Evolutionary conservation across 2,329 filamentous ascomycete genomes (phyloP).

Genomic region (Ophiostoma perfectum): DNA sequence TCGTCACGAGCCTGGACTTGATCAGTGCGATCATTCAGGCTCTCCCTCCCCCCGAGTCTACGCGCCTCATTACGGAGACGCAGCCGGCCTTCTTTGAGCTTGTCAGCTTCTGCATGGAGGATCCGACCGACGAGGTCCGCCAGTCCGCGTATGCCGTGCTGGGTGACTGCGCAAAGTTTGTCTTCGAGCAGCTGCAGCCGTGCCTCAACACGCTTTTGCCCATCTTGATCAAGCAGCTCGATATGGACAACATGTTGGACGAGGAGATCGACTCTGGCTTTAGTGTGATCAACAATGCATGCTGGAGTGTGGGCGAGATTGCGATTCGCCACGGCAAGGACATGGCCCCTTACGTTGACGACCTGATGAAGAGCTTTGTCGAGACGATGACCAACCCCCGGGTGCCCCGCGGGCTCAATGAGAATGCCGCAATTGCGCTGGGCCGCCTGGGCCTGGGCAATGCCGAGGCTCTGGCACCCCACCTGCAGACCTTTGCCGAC

Average conservation of each 20-base stretch:
- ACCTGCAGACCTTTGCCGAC: constrained; percentile 72
- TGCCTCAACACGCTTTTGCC: constrained; percentile 70
- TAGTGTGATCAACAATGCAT: constrained; percentile 95
- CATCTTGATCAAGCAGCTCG: constrained; percentile 79
- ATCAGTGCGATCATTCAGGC: constrained; percentile 91
- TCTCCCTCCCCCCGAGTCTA: constrained; percentile 65
- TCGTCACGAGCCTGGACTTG: constrained; percentile 90
- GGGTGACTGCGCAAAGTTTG: constrained; percentile 89
- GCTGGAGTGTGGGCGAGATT: constrained; percentile 94
- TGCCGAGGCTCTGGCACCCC: constrained; percentile 68
- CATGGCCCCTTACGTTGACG: constrained; percentile 71
- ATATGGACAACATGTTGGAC: constrained; percentile 68
- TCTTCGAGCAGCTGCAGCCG: constrained; percentile 73
- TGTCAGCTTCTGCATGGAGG: constrained; percentile 85
- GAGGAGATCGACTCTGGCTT: constrained; percentile 81
- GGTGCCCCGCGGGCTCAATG: constrained; percentile 78
- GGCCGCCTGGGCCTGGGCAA: constrained; percentile 80
- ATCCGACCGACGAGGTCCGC: constrained; percentile 82
- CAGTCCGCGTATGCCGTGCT: constrained; percentile 94
- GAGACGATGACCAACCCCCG: constrained; percentile 80
- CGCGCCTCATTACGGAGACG: constrained; percentile 68
- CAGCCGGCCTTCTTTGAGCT: constrained; percentile 86
- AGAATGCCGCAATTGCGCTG: constrained; percentile 91
- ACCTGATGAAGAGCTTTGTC: constrained; percentile 69
- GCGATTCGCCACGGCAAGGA: constrained; percentile 69